These are phyloP conservation scores for Metschnikowia noctiluminum DNA, from an alignment of 805 yeast species.

Conservation along the genomic window DNA sequence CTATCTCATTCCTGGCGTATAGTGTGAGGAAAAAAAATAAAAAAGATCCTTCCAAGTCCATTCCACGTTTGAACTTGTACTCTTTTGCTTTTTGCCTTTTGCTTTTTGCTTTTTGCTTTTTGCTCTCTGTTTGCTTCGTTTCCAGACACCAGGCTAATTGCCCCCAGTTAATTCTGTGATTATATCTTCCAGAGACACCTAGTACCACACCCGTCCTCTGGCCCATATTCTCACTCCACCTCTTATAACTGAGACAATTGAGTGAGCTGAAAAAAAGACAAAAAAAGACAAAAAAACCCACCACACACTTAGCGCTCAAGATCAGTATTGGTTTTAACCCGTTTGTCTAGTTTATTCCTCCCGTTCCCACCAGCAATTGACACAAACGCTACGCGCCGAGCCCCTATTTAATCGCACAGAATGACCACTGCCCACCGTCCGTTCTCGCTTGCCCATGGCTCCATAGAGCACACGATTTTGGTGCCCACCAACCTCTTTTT, in stretches of 20 bases:
- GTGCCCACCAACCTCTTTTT: constrained; percentile 81
- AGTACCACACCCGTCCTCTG: not conserved
- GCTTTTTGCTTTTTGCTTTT: not conserved
- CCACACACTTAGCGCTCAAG: not conserved
- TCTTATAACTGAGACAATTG: not conserved
- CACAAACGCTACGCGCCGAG: not conserved
- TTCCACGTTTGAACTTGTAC: not conserved
- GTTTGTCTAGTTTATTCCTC: not conserved
- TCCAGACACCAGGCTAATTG: not conserved
- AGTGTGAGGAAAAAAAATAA: not conserved
- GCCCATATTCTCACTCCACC: not conserved
- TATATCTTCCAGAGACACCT: not conserved
- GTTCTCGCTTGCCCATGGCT: constrained; percentile 76
- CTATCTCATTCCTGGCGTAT: constrained; percentile 1
- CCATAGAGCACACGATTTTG: constrained; percentile 81
- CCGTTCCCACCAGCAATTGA: not conserved
- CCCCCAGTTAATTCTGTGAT: not conserved
- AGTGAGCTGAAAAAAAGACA: not conserved
- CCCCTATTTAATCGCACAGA: not conserved
- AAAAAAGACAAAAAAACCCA: not conserved
- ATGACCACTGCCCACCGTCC: constrained; percentile 55
- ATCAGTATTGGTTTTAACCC: not conserved
- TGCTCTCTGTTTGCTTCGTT: not conserved
- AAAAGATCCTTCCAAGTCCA: not conserved
- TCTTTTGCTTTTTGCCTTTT: not conserved